Conservation (phyloP, 108 stramenopile species). For the Cyclotella atomus region DNA sequence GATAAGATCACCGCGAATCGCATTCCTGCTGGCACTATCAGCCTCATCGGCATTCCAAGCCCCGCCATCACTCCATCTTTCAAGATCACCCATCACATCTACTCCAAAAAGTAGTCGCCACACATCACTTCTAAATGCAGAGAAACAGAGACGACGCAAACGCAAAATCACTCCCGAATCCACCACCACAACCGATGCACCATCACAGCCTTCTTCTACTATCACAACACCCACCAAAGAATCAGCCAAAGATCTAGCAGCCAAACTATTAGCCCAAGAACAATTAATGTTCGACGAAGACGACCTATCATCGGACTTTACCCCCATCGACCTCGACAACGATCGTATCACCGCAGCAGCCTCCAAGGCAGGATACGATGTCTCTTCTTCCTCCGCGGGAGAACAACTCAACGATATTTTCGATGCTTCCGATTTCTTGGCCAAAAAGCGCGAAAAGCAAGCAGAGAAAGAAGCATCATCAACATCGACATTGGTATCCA, state of each 20-base stretch:
- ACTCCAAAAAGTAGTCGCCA: not conserved
- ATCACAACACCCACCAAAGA: too few species aligned
- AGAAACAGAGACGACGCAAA: slow-evolving; percentile 46
- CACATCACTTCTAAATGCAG: not conserved
- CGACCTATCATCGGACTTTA: slow-evolving; percentile 34
- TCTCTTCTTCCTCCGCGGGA: not conserved
- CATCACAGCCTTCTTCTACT: slow-evolving; percentile 2
- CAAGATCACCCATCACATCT: not conserved
- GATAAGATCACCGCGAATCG: not conserved
- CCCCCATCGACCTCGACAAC: slow-evolving; percentile 25
- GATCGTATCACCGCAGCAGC: slow-evolving; percentile 45
- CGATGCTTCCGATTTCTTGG: slow-evolving; percentile 48
- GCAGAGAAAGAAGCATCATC: slow-evolving; percentile 47
- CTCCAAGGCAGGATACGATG: slow-evolving; percentile 29
- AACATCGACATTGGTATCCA: slow-evolving; percentile 7
- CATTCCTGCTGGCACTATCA: slow-evolving; percentile 4
- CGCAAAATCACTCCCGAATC: slow-evolving; percentile 35
- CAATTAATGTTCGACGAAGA: slow-evolving; percentile 46
- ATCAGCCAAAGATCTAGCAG: slow-evolving; percentile 26
- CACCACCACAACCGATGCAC: not conserved
- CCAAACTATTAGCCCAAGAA: slow-evolving; percentile 39
- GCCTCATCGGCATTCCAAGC: slow-evolving; percentile 5
- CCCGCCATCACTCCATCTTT: not conserved
- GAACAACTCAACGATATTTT: slow-evolving; percentile 21
- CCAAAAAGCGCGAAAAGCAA: slow-evolving; percentile 54